Evolutionary conservation across 495 filamentous ascomycete genomes (phyloP).

Genomic region (Neurospora terricola): DNA sequence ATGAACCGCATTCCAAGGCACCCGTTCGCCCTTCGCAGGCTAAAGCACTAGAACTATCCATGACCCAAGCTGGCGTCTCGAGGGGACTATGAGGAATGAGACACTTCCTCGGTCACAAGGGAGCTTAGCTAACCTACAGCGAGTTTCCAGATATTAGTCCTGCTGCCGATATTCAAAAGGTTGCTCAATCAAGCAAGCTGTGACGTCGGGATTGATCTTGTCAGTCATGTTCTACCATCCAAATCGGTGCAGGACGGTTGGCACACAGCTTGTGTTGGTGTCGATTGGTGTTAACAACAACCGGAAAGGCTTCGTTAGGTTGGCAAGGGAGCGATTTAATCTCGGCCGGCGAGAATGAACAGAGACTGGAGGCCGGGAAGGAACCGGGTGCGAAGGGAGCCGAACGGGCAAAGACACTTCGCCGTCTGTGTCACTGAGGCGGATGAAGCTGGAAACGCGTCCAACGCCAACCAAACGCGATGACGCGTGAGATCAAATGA

Average conservation of each 20-base stretch:
- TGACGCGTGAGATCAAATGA: conserved; percentile 13
- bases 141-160: neutral
- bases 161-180: neutral
- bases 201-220: neutral
- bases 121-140: neutral
- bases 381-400: neutral
- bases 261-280: neutral
- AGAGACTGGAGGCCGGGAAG: neutral
- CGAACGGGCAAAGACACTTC: neutral
- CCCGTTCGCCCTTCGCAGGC: neutral
- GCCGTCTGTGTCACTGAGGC: neutral
- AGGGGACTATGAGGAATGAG: neutral
- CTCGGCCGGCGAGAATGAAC: neutral
- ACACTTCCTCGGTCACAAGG: neutral
- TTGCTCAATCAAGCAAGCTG: conserved; percentile 9
- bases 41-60: neutral
- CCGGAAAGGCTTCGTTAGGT: neutral
- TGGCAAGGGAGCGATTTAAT: neutral
- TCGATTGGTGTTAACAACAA: neutral
- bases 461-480: conserved; percentile 14
- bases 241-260: neutral
- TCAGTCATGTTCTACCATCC: neutral
- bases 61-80: neutral
- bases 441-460: conserved; percentile 12
- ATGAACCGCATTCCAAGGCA: neutral